Base-by-base conservation (phyloP, 768 basidiomycete species). In the Clitopilus hobsonii region DNA sequence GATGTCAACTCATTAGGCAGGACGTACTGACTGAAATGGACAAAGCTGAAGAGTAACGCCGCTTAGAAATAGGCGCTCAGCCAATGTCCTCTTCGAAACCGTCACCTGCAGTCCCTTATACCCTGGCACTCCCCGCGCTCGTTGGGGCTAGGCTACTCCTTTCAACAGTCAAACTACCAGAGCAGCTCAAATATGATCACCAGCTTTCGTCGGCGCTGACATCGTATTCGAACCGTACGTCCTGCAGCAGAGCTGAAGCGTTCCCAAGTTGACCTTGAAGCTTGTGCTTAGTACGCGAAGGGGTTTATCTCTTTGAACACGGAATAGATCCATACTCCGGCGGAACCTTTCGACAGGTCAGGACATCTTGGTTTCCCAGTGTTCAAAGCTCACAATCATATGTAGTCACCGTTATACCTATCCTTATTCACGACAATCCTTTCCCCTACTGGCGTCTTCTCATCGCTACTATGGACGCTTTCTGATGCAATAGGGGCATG, bases 261-360 rank as follows among this genome's bases (percentile, higher is more conserved):
- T 11, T 8, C 20, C 29, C 16, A 26, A 16, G 18, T 51, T 61
- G 54, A 59, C 52, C 60, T 55, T 57, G 18, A 51, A 49, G 38
- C 58, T n/a, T 8, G 45, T 38, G 14, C 11, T 29, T 29, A 98
- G 96, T 98, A 56, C 84, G 85, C 65, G 96, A 98, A 70, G 95
- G 94, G 16, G 78, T 96, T 4, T 93, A 86, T 70, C 79, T 98
- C 14, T 86, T 86, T 58, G 73, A 78, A 38, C 74, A 89, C 70
- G 85, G 83, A n/a, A 73, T 91, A 22, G 83, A 94, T 65, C 94
- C 94, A 26, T 98, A 97, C 61, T 80, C 86, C 54, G 94, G 93
- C 36, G 90, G 91, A 5, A 72, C 85, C 8, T 92, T 96, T 65
- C 81, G 86, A 64, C 94, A 96, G 69, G 94, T 95, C 70, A 56